Evolutionary conservation across 1,139 yeast species (phyloP).

Genomic region (Yamadazyma spencermartinsiae): DNA sequence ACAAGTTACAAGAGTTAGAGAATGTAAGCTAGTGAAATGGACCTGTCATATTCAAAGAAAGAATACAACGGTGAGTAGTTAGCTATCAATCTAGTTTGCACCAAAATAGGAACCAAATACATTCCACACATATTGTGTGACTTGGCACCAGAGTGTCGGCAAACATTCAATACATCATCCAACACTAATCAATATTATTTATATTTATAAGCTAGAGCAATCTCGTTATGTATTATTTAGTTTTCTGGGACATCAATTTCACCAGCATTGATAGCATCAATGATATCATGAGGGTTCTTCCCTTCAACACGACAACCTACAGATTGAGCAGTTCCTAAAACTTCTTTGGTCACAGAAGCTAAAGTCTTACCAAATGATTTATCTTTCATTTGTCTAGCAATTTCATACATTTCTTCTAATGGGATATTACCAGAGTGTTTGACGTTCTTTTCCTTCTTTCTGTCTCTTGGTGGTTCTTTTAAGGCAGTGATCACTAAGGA

Average conservation of each 20-base stretch:
- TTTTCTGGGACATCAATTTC: constrained; percentile 94
- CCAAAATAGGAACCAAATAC: constrained; percentile 92
- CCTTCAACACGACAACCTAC: constrained; percentile 99
- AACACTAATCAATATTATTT: constrained; percentile 4
- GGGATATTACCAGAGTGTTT: constrained; percentile 99
- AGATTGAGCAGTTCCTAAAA: constrained; percentile 99
- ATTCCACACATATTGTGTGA: constrained; percentile 27
- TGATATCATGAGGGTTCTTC: constrained; percentile 99
- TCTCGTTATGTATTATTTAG: constrained; percentile 40
- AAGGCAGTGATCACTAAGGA: constrained; percentile 98
- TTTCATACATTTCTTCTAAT: constrained; percentile 93
- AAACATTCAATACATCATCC: constrained; percentile 41
- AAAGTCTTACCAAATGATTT: constrained; percentile 98
- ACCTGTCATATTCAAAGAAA: constrained; percentile 51
- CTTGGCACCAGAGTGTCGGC: constrained; percentile 96
- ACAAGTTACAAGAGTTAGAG: background rate
- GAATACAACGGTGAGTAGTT: constrained; percentile 71
- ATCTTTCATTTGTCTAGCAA: constrained; percentile 97
- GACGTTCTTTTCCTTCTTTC: constrained; percentile 99
- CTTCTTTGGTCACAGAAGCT: constrained; percentile 97
- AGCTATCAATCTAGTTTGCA: constrained; percentile 85
- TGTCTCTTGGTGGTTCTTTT: constrained; percentile 99
- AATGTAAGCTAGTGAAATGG: constrained; percentile 59
- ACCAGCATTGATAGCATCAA: constrained; percentile 97
- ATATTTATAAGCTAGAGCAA: constrained; percentile 15